phyloP scores from a whole-genome alignment of 2,329 filamentous ascomycete species.

The Orbilia blumenaviensis region DNA sequence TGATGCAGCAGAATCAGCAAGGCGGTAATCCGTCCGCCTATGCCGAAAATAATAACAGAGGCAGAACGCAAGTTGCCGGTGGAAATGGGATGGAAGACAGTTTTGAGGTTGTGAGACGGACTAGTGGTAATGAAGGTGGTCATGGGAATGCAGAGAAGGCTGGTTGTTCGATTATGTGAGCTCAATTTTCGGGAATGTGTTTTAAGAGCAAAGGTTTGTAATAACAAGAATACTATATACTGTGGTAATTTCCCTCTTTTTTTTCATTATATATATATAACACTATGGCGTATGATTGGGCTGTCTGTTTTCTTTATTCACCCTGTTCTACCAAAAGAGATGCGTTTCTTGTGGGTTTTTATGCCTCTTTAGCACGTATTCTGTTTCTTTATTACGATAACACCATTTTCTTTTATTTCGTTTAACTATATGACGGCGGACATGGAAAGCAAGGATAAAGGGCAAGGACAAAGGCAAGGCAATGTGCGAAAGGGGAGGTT shows the following conservation, averaged over 20 bases:
- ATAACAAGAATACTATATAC: too few relatives aligned
- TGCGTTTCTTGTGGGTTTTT: background rate
- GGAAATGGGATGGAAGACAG: constrained; percentile 46
- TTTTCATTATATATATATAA: background rate
- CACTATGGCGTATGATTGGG: background rate
- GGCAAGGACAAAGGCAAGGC: too few relatives aligned
- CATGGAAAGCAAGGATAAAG: background rate
- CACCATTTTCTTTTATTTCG: too few relatives aligned
- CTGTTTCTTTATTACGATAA: background rate
- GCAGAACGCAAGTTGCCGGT: constrained; percentile 26
- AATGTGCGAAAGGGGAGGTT: background rate
- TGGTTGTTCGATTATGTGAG: constrained; percentile 41
- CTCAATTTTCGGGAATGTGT: background rate
- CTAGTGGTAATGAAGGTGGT: constrained; percentile 26
- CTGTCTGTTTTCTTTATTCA: background rate
- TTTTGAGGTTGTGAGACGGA: constrained; percentile 45
- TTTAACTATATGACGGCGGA: too few relatives aligned
- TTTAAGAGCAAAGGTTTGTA: too few relatives aligned
- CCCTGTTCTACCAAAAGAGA: background rate
- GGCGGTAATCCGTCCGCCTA: background rate
- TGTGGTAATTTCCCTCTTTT: too few relatives aligned
- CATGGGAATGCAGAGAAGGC: constrained; percentile 20
- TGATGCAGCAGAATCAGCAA: background rate
- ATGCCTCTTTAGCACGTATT: background rate
- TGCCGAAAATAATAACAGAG: background rate